Evolutionary conservation across 2,329 filamentous ascomycete species (phyloP), one percentile per base, ranked within the genome.

Genomic region (Aspergillus hortae): DNA sequence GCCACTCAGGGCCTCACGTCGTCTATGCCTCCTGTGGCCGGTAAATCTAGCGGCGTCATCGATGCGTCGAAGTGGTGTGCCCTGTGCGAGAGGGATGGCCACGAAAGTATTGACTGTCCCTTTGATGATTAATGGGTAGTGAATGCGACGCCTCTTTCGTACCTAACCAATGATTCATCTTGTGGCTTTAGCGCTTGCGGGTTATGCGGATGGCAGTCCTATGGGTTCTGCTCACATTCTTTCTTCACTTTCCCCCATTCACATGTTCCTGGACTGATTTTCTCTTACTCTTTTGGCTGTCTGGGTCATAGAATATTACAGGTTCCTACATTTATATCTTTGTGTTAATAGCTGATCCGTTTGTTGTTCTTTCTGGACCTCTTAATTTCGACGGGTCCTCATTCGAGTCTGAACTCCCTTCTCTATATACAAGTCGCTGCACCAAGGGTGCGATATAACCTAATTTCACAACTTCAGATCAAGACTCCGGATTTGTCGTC

Each of bases 21-120:
- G 9, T 71, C 80, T 10, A 70, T 71, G 48, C 84, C 84, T 2
- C 86, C 89, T 2, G 81, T 90, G 21, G 87, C 89, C 4, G 89
- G 89, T 48, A 92, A 90, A 74, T 84, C 87, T 59, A 90, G 85
- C 50, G 88, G 88, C 1, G 76, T 89, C 44, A 79, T 92, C 58
- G 90, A 97, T 64, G 83, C 86, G 49, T 83, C 87, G 56, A 96
- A 96, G 74, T 99, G 94, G 94, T 99, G 94, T 72, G 94, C 94
- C 14, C 79, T 97, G 42, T 99, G 94, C 69, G 94, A 99, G 77
- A 85, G 90, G 56, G 94, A 99, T 65, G 94, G 94, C 12, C 94
- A 99, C 69, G 89, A 96, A 72, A 96, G 92, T 66, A 92, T 95
- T 55, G 90, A 95, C 71, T 96, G 92, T 72, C 91, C 92, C 11